These are phyloP conservation scores for Erodium chrysanthum DNA, from an alignment of 441 rosid genomes.

Conservation along the genomic window DNA sequence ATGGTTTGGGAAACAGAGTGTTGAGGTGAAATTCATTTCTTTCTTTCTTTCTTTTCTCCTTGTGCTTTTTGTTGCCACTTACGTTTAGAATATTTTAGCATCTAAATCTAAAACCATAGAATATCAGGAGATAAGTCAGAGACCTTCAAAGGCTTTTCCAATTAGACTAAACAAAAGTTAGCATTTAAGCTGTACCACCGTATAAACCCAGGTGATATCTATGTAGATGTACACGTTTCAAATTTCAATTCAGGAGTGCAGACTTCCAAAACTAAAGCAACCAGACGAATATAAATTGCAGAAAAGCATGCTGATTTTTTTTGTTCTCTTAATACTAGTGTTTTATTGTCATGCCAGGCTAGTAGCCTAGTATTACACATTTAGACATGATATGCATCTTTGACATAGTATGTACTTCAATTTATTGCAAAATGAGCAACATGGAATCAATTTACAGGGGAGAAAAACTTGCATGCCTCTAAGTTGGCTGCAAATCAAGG, in stretches of 20 bases:
- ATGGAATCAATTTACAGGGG: too few relatives aligned
- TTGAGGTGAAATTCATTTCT: slow-evolving; percentile 43
- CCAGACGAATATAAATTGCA: neutral
- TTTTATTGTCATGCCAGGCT: too few relatives aligned
- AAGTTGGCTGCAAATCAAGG: too few relatives aligned
- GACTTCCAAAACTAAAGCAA: neutral
- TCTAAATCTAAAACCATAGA: neutral
- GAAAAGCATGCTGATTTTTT: neutral
- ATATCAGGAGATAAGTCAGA: neutral
- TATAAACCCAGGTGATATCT: neutral
- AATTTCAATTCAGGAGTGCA: neutral
- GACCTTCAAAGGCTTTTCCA: neutral
- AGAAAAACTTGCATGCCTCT: too few relatives aligned
- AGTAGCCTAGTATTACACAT: too few relatives aligned
- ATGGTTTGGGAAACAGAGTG: slow-evolving; percentile 88
- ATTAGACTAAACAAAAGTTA: neutral
- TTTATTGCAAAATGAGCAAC: too few relatives aligned
- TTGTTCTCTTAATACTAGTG: neutral
- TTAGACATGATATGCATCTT: too few relatives aligned
- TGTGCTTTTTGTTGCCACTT: neutral
- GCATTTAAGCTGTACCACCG: neutral
- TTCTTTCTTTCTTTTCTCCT: neutral
- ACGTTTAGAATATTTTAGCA: neutral
- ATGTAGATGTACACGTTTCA: neutral
- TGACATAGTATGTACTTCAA: too few relatives aligned